Conservation (phyloP, 1,284 basidiomycete species). For the Xerocomus cyaneibrunnescens region DNA sequence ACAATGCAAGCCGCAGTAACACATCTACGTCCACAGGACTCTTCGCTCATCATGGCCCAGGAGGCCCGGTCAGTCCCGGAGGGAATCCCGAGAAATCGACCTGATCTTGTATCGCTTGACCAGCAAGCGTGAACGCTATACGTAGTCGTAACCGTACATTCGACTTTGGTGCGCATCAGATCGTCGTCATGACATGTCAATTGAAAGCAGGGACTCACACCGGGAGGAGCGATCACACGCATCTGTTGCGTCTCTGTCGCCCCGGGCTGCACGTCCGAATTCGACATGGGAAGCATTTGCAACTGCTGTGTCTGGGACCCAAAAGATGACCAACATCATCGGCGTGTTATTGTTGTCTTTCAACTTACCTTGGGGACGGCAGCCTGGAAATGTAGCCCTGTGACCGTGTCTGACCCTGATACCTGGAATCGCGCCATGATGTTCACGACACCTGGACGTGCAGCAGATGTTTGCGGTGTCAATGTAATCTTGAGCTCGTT, state of each 20-base stretch:
- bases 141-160: slow-evolving; percentile 84
- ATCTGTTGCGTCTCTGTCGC: slow-evolving; percentile 92
- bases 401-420: slow-evolving; percentile 50
- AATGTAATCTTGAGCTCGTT: slow-evolving; percentile 88
- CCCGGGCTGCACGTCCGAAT: slow-evolving; percentile 75
- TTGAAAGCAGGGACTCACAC: slow-evolving; percentile 55
- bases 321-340: neutral
- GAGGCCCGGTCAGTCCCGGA: slow-evolving; percentile 61
- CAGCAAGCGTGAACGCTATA: slow-evolving; percentile 72
- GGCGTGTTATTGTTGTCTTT: neutral
- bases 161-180: slow-evolving; percentile 49
- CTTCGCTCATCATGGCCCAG: slow-evolving; percentile 7
- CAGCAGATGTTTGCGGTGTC: slow-evolving; percentile 78
- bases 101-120: slow-evolving; percentile 83
- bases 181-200: neutral
- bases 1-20: slow-evolving; percentile 7
- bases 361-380: slow-evolving; percentile 91
- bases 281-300: slow-evolving; percentile 98
- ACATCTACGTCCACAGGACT: slow-evolving; percentile 10
- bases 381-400: slow-evolving; percentile 89
- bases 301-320: slow-evolving; percentile 84
- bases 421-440: slow-evolving; percentile 88
- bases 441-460: slow-evolving; percentile 85
- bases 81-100: slow-evolving; percentile 94
- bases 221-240: slow-evolving; percentile 85